phyloP scores from a whole-genome alignment of 1,284 basidiomycete genomes.

The Sphaerobolus stellatus region DNA sequence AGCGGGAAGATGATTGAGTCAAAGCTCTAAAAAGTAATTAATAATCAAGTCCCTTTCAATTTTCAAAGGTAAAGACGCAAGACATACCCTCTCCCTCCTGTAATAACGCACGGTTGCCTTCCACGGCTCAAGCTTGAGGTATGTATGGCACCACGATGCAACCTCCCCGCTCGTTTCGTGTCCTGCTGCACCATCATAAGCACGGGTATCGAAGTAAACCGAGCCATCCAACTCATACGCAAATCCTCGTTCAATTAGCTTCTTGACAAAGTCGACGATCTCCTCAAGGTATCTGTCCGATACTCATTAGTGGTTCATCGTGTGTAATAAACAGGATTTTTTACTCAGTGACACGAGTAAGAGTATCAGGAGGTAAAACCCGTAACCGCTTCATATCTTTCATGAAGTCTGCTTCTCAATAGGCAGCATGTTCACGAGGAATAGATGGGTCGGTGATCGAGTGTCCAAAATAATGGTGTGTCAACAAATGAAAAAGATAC shows the following conservation, averaged over 20 bases:
- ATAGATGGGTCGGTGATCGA: slow-evolving; percentile 87
- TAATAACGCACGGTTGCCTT: slow-evolving; percentile 86
- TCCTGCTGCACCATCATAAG: slow-evolving; percentile 76
- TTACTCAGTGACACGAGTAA: slow-evolving; percentile 91
- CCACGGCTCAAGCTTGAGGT: slow-evolving; percentile 96
- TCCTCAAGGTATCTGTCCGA: slow-evolving; percentile 77
- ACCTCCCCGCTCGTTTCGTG: slow-evolving; percentile 34
- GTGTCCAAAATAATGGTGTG: slow-evolving; percentile 59
- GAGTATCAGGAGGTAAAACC: slow-evolving; percentile 84
- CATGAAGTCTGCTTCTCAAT: slow-evolving; percentile 93
- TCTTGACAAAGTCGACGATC: slow-evolving; percentile 86
- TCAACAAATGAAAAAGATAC: slow-evolving; percentile 15
- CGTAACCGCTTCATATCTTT: slow-evolving; percentile 88
- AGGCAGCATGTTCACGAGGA: slow-evolving; percentile 80
- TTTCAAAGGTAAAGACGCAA: too few relatives aligned
- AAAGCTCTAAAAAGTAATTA: slow-evolving; percentile 46
- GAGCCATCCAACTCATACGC: slow-evolving; percentile 90
- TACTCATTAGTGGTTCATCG: neutral
- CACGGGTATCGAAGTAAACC: slow-evolving; percentile 92
- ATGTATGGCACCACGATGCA: slow-evolving; percentile 46
- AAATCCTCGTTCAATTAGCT: slow-evolving; percentile 86
- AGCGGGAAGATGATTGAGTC: slow-evolving; percentile 61
- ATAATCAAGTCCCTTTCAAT: slow-evolving; percentile 2
- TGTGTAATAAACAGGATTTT: neutral
- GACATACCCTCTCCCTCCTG: slow-evolving; percentile 89